phyloP scores from a whole-genome alignment of 2,329 filamentous ascomycete species.

The Fusarium verticillioides region DNA sequence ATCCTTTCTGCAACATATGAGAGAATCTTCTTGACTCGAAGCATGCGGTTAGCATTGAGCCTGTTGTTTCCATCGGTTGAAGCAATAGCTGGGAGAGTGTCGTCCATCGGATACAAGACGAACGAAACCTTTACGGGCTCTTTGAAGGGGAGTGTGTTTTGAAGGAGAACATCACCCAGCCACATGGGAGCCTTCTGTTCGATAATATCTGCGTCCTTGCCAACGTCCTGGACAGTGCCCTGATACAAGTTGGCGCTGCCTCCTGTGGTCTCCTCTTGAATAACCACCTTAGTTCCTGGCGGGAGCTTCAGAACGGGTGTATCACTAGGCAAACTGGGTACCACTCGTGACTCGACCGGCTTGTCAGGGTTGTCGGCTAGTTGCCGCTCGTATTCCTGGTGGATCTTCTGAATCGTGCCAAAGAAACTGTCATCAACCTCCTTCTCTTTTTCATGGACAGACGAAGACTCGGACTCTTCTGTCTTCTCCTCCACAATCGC shows the following conservation, averaged over 20 bases:
- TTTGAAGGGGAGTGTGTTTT: conserved; percentile 85
- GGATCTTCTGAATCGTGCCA: conserved; percentile 78
- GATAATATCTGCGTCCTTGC: conserved; percentile 81
- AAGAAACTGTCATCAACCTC: conserved; percentile 80
- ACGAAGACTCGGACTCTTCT: conserved; percentile 72
- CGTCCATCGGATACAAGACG: conserved; percentile 81
- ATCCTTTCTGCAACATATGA: conserved; percentile 93
- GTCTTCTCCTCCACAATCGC: conserved; percentile 80
- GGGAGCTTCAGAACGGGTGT: conserved; percentile 82
- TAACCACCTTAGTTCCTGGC: conserved; percentile 72
- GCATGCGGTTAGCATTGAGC: conserved; percentile 96
- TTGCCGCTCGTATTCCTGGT: conserved; percentile 77
- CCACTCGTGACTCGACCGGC: conserved; percentile 70
- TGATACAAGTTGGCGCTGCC: conserved; percentile 88
- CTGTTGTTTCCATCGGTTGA: conserved; percentile 85
- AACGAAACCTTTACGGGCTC: conserved; percentile 98
- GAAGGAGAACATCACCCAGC: conserved; percentile 87
- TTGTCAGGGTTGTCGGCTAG: conserved; percentile 65
- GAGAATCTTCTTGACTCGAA: conserved; percentile 93
- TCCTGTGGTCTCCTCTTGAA: conserved; percentile 74
- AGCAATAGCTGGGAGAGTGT: conserved; percentile 75
- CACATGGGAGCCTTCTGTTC: conserved; percentile 90
- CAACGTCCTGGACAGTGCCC: conserved; percentile 83
- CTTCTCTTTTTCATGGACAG: conserved; percentile 76
- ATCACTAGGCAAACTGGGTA: conserved; percentile 76